Percentiles rank a stretch among this genome's conserved stretches.
phyloP scores from a whole-genome alignment of 1,139 yeast genomes.

The Lodderomyces beijingensis region DNA sequence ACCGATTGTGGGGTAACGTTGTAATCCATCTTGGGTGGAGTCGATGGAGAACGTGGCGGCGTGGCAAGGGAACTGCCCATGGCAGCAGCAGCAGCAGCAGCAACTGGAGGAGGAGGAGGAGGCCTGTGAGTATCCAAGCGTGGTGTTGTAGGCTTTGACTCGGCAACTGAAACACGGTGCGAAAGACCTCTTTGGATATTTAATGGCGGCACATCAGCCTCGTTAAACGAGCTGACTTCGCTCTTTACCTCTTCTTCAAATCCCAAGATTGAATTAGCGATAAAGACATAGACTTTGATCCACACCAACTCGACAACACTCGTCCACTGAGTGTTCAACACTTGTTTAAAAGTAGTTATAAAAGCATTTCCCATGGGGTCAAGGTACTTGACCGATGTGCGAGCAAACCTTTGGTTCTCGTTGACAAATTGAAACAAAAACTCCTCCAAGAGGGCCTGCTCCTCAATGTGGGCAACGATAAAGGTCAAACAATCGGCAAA shows the following conservation, averaged over 20 bases:
- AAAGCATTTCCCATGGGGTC: conserved; percentile 44
- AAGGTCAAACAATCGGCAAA: conserved; percentile 37
- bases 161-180: conserved; percentile 4
- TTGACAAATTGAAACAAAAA: conserved; percentile 31
- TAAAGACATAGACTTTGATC: conserved; percentile 38
- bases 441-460: conserved; percentile 26
- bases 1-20: conserved; percentile 3
- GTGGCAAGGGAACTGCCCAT: not conserved
- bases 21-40: conserved; percentile 12
- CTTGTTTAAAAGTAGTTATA: conserved; percentile 36
- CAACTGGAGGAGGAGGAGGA: no score
- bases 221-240: conserved; percentile 14
- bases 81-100: no score
- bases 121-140: conserved; percentile 4
- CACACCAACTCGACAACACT: conserved; percentile 35
- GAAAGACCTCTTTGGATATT: conserved; percentile 13
- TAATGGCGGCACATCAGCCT: conserved; percentile 15
- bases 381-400: conserved; percentile 27
- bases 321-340: conserved; percentile 32
- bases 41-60: conserved; percentile 4
- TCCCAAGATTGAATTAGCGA: conserved; percentile 36
- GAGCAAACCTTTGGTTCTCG: conserved; percentile 28
- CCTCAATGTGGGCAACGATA: conserved; percentile 29
- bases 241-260: conserved; percentile 11
- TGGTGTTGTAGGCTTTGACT: conserved; percentile 6